Evolutionary conservation across 106 monocot genomes (phyloP), one percentile per base, ranked within the genome.

Genomic region (Amphibolis antarctica): DNA sequence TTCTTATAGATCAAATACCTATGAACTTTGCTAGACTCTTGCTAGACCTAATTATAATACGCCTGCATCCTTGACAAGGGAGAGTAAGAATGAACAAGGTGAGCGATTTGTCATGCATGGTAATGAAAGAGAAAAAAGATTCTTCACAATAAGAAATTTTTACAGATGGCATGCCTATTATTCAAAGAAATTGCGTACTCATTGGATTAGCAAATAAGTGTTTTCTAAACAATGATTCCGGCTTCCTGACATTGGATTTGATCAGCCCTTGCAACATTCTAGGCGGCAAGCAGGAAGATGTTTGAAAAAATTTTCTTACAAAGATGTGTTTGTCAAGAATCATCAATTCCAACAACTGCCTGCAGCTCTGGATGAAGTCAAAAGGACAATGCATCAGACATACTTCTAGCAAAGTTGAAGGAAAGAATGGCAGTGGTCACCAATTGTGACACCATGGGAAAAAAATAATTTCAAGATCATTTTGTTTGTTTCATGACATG

Each of bases 131-230:
- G 7, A 36, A 36, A 2, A 36, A 4, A 36, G 36, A 36, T 36
- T 36, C 2, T 36, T 2, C 36, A 36, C 36, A 36, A 36, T 36
- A 36, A 36, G 36, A 36, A 7, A 7, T 7, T 36, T 36, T 4
- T 36, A 7, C 2, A 36, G 36, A 36, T 36, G 36, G 36, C 36
- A 36, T 36, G 36, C 27, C 5, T 60, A 27, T 0, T 63, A 2
- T 52, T 45, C 78, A 90, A 28, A 91, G 74, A 44, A 74, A 66
- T 47, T 20, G 14, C 17, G 83, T 78, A 54, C 94, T 86, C 81
- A 69, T 72, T 46, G 89, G 94, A 53, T 89, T 89, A 13, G 86
- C 89, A 70, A 94, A 86, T 42, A 77, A 78, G 73, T 86, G 94
- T 46, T 79, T 89, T 51, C 71, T 59, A 59, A 81, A 77, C 17